Evolutionary conservation across 768 basidiomycete genomes (phyloP), one percentile per base, ranked within the genome.

Genomic region (Tubosaeta sp.): DNA sequence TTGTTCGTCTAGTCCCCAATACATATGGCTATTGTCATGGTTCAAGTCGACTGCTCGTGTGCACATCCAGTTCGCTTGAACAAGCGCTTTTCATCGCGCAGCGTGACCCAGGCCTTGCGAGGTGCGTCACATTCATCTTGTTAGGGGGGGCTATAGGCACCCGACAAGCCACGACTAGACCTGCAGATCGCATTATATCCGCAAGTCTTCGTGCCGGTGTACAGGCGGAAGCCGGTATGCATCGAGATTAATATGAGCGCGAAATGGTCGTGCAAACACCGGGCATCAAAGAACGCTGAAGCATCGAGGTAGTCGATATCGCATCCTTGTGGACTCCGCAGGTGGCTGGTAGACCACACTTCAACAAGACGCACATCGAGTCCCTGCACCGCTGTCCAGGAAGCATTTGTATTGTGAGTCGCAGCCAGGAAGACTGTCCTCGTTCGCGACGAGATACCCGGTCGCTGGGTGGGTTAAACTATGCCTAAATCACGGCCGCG

Each of bases 61-160:
- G 75, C 80, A 17, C 82, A 85, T 59, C 12, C 5, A 12, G 78
- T 86, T 58, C 83, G 84, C 65, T 74, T 85, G 31, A 83, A 85
- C 71, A 84, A 86, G 66, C 84, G 81, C 66, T 84, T 84, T 63
- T 86, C 46, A 70, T 86, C 50, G 78, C 77, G 57, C 67, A 75
- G 65, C 83, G 81, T 55, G 75, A 74, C 47, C 66, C 74, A 19
- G 74, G 84, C 39, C 59, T 73, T 22, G 74, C 73, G 22, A 35
- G 6, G 19, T 13, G 39, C 19, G 9, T 32, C 41, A 19, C 26
- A 31, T 43, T 27, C 38, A 45, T 26, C 37, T 2, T 55, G 82
- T 85, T 58, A 46, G 65, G 3, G 82, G 85, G 70, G 83, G 82
- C 33, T 85, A 59, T 58, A 64, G 35, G 69, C 81, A 32, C 84